Evolutionary conservation across 1,139 yeast genomes (phyloP), one percentile per base, ranked within the genome.

Genomic region (Spathaspora sp.): DNA sequence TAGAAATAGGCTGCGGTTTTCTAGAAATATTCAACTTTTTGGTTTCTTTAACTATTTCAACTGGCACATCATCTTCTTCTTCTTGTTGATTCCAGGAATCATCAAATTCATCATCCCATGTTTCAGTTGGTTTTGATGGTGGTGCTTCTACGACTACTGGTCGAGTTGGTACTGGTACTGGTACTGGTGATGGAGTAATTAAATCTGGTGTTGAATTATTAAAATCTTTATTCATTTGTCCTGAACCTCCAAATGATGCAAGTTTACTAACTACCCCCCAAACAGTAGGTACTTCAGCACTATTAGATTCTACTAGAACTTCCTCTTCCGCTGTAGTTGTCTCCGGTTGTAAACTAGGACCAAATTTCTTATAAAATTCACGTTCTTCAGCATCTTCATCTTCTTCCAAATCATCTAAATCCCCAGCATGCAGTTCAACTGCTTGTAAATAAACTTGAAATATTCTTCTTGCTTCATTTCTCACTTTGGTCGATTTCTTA

Each of bases 391-490:
- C 71, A 13, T 61, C 68, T 17, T 65, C 72, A 44, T 70, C 75
- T 31, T 72, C 77, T 29, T 70, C 78, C 11, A 66, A 75, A 9
- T 65, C 64, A 1, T 87, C 82, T 47, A 87, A 64, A 3, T 70
- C 63, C 1, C 72, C 65, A 0, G 95, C 86, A 53, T 85, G 89
- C 23, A 65, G 64, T 52, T 82, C 84, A 37, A 89, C 85, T 48
- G 83, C 80, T 15, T 72, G 71, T 61, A 89, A 75, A 58, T 86
- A 88, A 29, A 78, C 53, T 34, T 82, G 81, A 58, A 90, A 84
- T 0, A 89, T 75, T 43, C 74, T 66, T 52, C 80, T 81, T 0
- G 97, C 96, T 57, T 86, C 89, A 1, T 64, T 64, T 47, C 98
- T 73, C 1, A 91, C 93, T 46, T 80, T 76, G n/a, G 52, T 52